Percentiles rank a stretch among this genome's conserved stretches.
Evolutionary conservation across 805 yeast genomes (phyloP).

Genomic region (Lachancea dasiensis): DNA sequence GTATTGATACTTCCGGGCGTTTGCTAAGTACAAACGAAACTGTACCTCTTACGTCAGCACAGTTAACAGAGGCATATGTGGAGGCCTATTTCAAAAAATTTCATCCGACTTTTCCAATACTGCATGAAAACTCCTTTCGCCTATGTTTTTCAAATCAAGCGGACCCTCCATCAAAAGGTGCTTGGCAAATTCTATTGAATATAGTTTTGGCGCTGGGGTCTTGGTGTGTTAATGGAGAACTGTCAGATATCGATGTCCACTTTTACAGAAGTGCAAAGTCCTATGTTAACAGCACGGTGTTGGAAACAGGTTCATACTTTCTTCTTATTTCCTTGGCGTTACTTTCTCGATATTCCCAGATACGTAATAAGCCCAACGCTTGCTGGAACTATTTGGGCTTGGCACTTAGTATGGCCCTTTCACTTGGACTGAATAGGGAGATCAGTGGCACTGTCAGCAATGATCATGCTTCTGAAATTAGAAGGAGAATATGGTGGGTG

Average conservation of each 20-base stretch:
- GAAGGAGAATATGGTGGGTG: slow-evolving; percentile 67
- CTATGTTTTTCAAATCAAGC: slow-evolving; percentile 37
- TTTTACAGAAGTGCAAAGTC: slow-evolving; percentile 51
- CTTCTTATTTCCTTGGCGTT: slow-evolving; percentile 47
- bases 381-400: slow-evolving; percentile 65
- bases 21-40: neutral
- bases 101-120: slow-evolving; percentile 57
- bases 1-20: neutral
- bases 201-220: slow-evolving; percentile 63
- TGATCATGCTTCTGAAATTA: slow-evolving; percentile 36
- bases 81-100: slow-evolving; percentile 52
- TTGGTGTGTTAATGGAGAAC: slow-evolving; percentile 57
- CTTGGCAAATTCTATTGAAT: slow-evolving; percentile 50
- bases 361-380: slow-evolving; percentile 59
- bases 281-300: slow-evolving; percentile 40
- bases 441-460: slow-evolving; percentile 19
- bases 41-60: slow-evolving; percentile 10
- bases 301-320: slow-evolving; percentile 56
- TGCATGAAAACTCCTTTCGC: slow-evolving; percentile 49
- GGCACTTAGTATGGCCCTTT: slow-evolving; percentile 60
- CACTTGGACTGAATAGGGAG: slow-evolving; percentile 56
- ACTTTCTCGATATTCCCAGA: slow-evolving; percentile 55
- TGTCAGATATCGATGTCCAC: slow-evolving; percentile 42
- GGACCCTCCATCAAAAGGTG: slow-evolving; percentile 37
- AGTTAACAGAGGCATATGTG: slow-evolving; percentile 30